phyloP scores from a whole-genome alignment of 306 rosid genomes.

The Cicer bijugum region DNA sequence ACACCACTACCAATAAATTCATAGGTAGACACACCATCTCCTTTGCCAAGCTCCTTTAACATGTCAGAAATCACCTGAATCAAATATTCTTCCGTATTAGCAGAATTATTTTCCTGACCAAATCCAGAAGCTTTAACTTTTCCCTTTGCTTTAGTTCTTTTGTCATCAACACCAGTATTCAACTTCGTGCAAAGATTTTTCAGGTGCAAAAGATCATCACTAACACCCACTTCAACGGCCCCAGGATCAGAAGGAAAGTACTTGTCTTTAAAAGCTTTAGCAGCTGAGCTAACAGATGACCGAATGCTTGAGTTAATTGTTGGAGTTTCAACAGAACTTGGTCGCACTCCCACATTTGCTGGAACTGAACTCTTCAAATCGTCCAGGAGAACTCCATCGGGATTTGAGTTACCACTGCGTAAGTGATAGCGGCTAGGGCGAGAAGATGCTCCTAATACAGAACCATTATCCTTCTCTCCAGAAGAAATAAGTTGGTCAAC shows the following conservation, averaged over 20 bases:
- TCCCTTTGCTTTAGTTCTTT: slow-evolving; percentile 74
- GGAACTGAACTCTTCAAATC: slow-evolving; percentile 69
- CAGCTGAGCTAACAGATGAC: slow-evolving; percentile 74
- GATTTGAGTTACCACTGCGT: slow-evolving; percentile 68
- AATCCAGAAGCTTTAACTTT: slow-evolving; percentile 79
- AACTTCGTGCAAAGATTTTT: slow-evolving; percentile 83
- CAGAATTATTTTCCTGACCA: slow-evolving; percentile 53
- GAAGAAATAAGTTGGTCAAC: slow-evolving; percentile 91
- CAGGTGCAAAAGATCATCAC: slow-evolving; percentile 80
- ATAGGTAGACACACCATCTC: slow-evolving; percentile 98
- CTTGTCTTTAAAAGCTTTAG: slow-evolving; percentile 83
- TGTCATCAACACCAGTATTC: slow-evolving; percentile 77
- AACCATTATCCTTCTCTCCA: slow-evolving; percentile 75
- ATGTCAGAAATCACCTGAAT: slow-evolving; percentile 79
- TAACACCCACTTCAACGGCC: slow-evolving; percentile 80
- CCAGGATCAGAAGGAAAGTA: slow-evolving; percentile 86
- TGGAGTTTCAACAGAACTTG: slow-evolving; percentile 75
- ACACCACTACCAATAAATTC: slow-evolving; percentile 99
- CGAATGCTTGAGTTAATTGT: slow-evolving; percentile 72
- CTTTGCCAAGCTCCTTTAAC: slow-evolving; percentile 90
- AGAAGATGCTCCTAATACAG: slow-evolving; percentile 61
- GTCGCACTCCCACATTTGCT: slow-evolving; percentile 73
- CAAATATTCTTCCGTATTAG: slow-evolving; percentile 62
- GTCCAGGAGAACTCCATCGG: slow-evolving; percentile 73
- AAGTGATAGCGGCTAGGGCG: slow-evolving; percentile 90